These are phyloP conservation scores for Fusarium compactum DNA, from an alignment of 2,329 filamentous ascomycete genomes.

Conservation along the genomic window DNA sequence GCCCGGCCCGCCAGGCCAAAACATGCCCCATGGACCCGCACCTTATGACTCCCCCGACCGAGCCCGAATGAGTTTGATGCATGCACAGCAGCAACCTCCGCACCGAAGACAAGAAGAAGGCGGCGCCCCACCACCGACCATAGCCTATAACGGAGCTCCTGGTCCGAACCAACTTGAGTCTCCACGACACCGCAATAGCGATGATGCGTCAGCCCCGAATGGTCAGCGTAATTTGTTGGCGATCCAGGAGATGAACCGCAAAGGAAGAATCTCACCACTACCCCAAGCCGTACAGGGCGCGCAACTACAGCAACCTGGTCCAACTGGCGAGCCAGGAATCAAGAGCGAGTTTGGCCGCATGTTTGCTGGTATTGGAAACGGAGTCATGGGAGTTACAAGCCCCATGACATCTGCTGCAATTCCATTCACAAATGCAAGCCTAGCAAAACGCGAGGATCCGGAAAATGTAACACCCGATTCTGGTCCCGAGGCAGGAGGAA, in stretches of 20 bases:
- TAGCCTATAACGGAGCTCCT: conserved; percentile 61
- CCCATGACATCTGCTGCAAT: conserved; percentile 59
- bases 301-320: conserved; percentile 82
- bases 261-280: conserved; percentile 86
- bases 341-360: conserved; percentile 96
- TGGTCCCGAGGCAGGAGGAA: conserved; percentile 56
- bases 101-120: conserved; percentile 62
- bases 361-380: conserved; percentile 88
- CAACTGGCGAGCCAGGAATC: conserved; percentile 85
- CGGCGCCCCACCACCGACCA: conserved; percentile 61
- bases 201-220: conserved; percentile 67
- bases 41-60: conserved; percentile 65
- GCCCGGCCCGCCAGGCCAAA: conserved; percentile 49
- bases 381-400: conserved; percentile 65
- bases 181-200: conserved; percentile 55
- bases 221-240: conserved; percentile 76
- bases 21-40: conserved; percentile 42
- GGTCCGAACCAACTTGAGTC: conserved; percentile 56
- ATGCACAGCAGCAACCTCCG: conserved; percentile 53
- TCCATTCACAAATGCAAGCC: conserved; percentile 61
- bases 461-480: conserved; percentile 60
- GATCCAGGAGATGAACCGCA: conserved; percentile 83
- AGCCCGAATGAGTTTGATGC: conserved; percentile 57
- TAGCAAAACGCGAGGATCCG: conserved; percentile 66
- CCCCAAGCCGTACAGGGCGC: conserved; percentile 95